Percentiles rank a stretch among this genome's conserved stretches.
Evolutionary conservation across 495 filamentous ascomycete genomes (phyloP).

Genomic region (Xylaria nigripes): DNA sequence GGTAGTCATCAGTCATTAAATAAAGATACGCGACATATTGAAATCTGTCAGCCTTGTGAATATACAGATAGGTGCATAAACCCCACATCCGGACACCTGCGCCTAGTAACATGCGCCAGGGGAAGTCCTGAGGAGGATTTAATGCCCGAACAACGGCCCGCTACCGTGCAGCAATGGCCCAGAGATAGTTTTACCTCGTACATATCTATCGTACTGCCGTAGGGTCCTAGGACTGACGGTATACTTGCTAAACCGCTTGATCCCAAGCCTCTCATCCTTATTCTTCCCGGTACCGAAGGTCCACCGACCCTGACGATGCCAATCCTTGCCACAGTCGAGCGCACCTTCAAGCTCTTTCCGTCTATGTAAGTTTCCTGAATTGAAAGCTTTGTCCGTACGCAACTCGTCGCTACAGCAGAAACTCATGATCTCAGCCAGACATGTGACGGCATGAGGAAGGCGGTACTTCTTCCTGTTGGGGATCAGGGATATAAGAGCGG

Average conservation of each 20-base stretch:
- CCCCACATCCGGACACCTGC: not conserved
- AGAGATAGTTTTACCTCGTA: conserved; percentile 19
- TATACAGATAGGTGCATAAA: not conserved
- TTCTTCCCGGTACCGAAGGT: conserved; percentile 25
- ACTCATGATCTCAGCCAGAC: conserved; percentile 66
- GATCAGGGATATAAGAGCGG: conserved; percentile 41
- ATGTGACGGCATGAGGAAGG: conserved; percentile 61
- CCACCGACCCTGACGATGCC: conserved; percentile 31
- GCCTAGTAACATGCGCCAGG: not conserved
- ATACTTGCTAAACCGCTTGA: conserved; percentile 32
- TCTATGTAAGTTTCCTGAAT: conserved; percentile 16
- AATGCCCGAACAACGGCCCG: conserved; percentile 14
- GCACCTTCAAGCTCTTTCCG: conserved; percentile 24
- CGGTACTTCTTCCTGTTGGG: conserved; percentile 49
- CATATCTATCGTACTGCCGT: conserved; percentile 16
- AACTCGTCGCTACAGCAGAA: conserved; percentile 65
- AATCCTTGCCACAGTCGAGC: conserved; percentile 27
- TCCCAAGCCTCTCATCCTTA: conserved; percentile 27
- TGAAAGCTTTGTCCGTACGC: conserved; percentile 57
- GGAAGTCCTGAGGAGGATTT: not conserved
- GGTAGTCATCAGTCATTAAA: not conserved
- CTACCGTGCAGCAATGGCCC: conserved; percentile 16
- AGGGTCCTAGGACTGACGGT: conserved; percentile 28
- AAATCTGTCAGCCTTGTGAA: not conserved
- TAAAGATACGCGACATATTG: not conserved